A percentile compares a stretch with the other conserved stretches of the same genome.
Conservation (phyloP, 2,329 filamentous ascomycete species). For the Colletotrichum cereale region DNA sequence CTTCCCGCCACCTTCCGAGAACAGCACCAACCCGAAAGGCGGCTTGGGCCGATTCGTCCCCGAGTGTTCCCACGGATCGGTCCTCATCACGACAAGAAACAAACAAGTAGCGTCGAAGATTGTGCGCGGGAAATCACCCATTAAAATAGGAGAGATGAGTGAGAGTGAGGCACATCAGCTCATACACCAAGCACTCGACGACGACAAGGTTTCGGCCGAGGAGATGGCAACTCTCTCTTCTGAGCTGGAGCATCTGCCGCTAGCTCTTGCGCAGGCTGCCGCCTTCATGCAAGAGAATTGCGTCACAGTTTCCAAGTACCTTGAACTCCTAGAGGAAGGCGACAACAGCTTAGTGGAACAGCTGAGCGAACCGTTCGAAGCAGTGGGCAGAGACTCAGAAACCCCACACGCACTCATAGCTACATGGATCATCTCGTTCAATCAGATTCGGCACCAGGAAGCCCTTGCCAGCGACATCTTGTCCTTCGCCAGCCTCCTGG, state of each 20-base stretch:
- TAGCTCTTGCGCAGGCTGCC: conserved; percentile 51
- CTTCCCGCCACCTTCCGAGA: not conserved
- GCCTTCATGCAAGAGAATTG: conserved; percentile 51
- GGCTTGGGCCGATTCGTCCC: conserved; percentile 45
- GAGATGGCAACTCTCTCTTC: conserved; percentile 43
- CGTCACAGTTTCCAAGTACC: conserved; percentile 45
- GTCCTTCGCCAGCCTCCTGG: conserved; percentile 60
- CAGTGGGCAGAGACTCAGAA: conserved; percentile 46
- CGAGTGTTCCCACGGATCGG: conserved; percentile 45
- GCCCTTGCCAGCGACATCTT: conserved; percentile 55
- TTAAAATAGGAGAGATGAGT: conserved; percentile 49
- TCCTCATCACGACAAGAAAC: conserved; percentile 52
- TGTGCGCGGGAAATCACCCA: conserved; percentile 38
- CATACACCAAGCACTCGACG: conserved; percentile 40
- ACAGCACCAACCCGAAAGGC: not conserved
- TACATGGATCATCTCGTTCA: conserved; percentile 48
- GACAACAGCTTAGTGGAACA: conserved; percentile 42
- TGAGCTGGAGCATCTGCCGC: conserved; percentile 49
- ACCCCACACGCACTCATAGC: conserved; percentile 45
- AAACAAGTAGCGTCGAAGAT: conserved; percentile 48
- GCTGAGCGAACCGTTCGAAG: conserved; percentile 49
- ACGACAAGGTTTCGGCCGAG: not conserved
- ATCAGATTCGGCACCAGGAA: conserved; percentile 48
- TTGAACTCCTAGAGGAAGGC: conserved; percentile 45
- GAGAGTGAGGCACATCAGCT: conserved; percentile 45